Conservation (phyloP, 306 rosid genomes). For the Potentilla sterilis region DNA sequence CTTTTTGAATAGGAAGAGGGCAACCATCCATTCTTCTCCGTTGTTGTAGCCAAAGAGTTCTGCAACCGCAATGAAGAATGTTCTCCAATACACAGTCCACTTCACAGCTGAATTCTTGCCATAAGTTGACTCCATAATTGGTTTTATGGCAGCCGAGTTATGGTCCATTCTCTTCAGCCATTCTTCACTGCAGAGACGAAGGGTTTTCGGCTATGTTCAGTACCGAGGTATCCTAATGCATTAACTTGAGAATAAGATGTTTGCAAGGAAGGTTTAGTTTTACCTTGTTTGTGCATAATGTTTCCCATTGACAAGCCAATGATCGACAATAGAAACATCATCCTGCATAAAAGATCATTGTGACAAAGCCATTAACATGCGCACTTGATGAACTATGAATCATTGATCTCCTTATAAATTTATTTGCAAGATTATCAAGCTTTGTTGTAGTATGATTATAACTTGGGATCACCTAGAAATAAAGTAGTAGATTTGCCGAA, state of each 20-base stretch:
- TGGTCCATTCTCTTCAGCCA: slow-evolving; percentile 93
- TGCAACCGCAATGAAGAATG: slow-evolving; percentile 85
- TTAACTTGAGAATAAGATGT: neutral
- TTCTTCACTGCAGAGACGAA: slow-evolving; percentile 69
- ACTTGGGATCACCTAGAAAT: slow-evolving; percentile 64
- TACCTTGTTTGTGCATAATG: slow-evolving; percentile 91
- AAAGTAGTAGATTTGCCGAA: slow-evolving; percentile 83
- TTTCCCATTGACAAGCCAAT: slow-evolving; percentile 87
- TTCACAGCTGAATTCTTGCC: slow-evolving; percentile 78
- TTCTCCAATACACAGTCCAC: slow-evolving; percentile 95
- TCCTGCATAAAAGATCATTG: slow-evolving; percentile 44
- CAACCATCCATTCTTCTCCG: slow-evolving; percentile 97
- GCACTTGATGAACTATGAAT: neutral
- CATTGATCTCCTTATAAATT: neutral
- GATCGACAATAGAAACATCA: slow-evolving; percentile 68
- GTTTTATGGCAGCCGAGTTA: slow-evolving; percentile 46
- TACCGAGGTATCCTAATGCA: neutral
- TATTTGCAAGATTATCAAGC: neutral
- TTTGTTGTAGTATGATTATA: neutral
- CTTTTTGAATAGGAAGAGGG: slow-evolving; percentile 72
- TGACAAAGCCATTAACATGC: slow-evolving; percentile 10
- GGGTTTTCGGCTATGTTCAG: neutral
- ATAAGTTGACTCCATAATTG: slow-evolving; percentile 81
- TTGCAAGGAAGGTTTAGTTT: neutral
- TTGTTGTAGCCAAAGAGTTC: slow-evolving; percentile 81